Evolutionary conservation across 1,284 basidiomycete genomes (phyloP), one percentile per base, ranked within the genome.

Genomic region (Pseudozyma thailandica): DNA sequence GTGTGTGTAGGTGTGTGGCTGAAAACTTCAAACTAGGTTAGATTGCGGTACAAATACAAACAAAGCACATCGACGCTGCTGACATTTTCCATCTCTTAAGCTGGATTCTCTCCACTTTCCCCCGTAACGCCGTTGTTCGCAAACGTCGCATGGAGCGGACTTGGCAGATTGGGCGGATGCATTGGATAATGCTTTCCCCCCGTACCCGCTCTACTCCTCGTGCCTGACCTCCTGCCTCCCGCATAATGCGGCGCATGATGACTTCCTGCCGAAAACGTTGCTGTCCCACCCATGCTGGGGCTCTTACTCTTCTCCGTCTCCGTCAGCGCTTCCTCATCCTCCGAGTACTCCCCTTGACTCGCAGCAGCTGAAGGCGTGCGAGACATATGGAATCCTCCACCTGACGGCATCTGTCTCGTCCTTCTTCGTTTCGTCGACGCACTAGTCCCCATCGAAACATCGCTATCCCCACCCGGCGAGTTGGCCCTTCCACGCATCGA

Each of bases 401-500:
- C 54, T 1, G 51, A 49, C 4, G 46, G 52, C 18, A 46, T 50
- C 43, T 62, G 64, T 0, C 60, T 39, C 35, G 59, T 61, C 16
- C 74, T 44, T 20, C 68, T 45, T n/a, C 72, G 60, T 43, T 72
- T 74, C 41, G 70, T 61, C 2, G 74, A 75, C 7, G 61, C 71
- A 43, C 56, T 72, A 10, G 72, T 72, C 33, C 55, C 75, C 74
- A 74, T 74, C 46, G 59, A 63, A 18, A 66, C 56, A 38, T 74
- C 66, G 48, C 63, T 68, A 12, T 61, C 68, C 12, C 59, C 72
- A 4, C 63, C 63, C 18, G 68, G 58, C 13, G 68, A 71, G 20
- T 50, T 53, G 30, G 69, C 62, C 6, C 61, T 65, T 7, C 68
- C 57, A 16, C 49, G 54, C 59, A 52, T 68, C 26, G 65, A 68